Percentiles rank a stretch among this genome's conserved stretches.
Evolutionary conservation across 192 early-diverging fungal species (phyloP).

Genomic region (Allomyces javanicus): DNA sequence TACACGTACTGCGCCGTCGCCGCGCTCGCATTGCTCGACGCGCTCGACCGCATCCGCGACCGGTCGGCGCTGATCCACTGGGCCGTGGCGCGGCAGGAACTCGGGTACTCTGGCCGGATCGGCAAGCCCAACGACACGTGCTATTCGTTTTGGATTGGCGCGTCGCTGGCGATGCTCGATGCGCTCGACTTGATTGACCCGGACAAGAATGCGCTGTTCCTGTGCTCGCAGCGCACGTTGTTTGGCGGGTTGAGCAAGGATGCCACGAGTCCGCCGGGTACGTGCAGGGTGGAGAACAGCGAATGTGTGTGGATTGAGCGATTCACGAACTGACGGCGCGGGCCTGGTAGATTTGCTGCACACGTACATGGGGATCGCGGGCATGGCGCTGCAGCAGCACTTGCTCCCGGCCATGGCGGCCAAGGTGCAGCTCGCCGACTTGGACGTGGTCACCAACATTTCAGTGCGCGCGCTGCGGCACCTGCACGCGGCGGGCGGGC

Average conservation of each 20-base stretch:
- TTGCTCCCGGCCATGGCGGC: no score
- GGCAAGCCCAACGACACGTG: slow-evolving; percentile 83
- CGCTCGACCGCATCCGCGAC: slow-evolving; percentile 12
- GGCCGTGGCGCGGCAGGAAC: slow-evolving; percentile 54
- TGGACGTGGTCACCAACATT: no score
- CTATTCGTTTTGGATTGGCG: slow-evolving; percentile 97
- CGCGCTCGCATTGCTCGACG: slow-evolving; percentile 50
- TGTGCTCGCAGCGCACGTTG: slow-evolving; percentile 33
- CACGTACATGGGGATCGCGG: slow-evolving; percentile 64
- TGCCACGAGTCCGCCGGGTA: slow-evolving; percentile 33
- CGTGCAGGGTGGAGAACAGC: slow-evolving; percentile 1
- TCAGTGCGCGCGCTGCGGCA: no score
- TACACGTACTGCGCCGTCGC: slow-evolving; percentile 77
- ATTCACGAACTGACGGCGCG: not conserved
- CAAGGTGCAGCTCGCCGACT: not conserved
- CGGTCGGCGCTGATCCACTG: slow-evolving; percentile 30
- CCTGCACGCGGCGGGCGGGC: no score
- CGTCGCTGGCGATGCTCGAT: slow-evolving; percentile 39
- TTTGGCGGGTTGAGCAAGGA: slow-evolving; percentile 49
- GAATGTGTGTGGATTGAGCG: not conserved
- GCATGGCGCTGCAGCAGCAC: slow-evolving; percentile 21
- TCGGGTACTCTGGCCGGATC: slow-evolving; percentile 76
- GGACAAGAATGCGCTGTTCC: slow-evolving; percentile 27
- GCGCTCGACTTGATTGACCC: slow-evolving; percentile 37
- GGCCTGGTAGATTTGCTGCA: slow-evolving; percentile 46